Conservation (phyloP, 768 basidiomycete species). For the Boletus bicolor region DNA sequence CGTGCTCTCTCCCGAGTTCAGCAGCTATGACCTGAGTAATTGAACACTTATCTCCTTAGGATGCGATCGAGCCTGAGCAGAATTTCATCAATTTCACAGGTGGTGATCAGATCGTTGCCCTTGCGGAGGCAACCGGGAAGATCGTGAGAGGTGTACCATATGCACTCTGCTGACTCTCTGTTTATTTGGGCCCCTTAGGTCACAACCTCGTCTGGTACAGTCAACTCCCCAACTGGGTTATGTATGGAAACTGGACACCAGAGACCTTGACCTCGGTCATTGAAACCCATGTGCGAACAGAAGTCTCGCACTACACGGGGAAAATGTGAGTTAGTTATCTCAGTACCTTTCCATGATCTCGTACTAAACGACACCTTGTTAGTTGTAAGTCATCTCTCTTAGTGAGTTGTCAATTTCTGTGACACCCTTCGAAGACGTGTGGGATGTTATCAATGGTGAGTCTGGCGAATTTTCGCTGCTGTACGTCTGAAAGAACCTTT, state of each 20-base stretch:
- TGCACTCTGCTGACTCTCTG: neutral
- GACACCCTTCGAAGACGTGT: constrained; percentile 11
- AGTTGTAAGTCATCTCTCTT: constrained; percentile 12
- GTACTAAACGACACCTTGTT: neutral
- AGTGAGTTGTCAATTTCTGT: neutral
- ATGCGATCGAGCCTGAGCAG: constrained; percentile 22
- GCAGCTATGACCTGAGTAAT: neutral
- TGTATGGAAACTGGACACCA: constrained; percentile 12
- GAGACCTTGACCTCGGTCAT: constrained; percentile 14
- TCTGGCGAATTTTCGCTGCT: neutral
- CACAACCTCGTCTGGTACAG: constrained; percentile 20
- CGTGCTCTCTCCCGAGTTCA: neutral
- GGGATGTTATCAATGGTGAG: constrained; percentile 23
- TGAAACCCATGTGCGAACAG: constrained; percentile 16
- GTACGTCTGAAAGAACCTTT: neutral
- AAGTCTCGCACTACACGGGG: constrained; percentile 16
- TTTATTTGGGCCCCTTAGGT: constrained; percentile 3
- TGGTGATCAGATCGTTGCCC: constrained; percentile 20
- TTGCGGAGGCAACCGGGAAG: constrained; percentile 20
- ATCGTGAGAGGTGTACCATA: constrained; percentile 14
- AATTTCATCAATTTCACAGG: constrained; percentile 23
- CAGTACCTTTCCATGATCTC: neutral
- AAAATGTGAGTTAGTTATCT: constrained; percentile 8
- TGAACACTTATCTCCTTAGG: constrained; percentile 1
- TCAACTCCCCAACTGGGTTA: constrained; percentile 19